These are phyloP conservation scores for Myotisia sp. DNA, from an alignment of 2,329 filamentous ascomycete species.

Conservation along the genomic window DNA sequence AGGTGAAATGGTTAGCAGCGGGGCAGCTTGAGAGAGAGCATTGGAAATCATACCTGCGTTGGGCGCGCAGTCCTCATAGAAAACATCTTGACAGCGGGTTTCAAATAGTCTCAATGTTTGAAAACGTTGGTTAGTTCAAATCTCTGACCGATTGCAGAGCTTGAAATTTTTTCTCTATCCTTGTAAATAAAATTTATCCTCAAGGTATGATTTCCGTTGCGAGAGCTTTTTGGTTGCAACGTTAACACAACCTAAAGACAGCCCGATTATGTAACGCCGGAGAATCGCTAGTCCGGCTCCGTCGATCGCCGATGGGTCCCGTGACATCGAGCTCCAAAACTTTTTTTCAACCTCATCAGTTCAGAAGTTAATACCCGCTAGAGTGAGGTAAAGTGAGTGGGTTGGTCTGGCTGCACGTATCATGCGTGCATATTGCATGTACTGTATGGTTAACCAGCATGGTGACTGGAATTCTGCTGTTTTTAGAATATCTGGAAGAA, in stretches of 20 bases:
- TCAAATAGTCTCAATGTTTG: not conserved
- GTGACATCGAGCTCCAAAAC: not conserved
- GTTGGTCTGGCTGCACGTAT: no score
- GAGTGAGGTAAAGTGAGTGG: no score
- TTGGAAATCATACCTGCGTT: constrained; percentile 25
- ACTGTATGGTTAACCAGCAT: no score
- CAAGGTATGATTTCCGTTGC: constrained; percentile 2
- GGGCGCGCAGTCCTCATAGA: constrained; percentile 27
- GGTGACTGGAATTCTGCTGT: no score
- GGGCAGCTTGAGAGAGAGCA: constrained; percentile 3
- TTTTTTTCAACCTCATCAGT: no score
- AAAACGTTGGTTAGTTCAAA: not conserved
- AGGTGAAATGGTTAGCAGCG: constrained; percentile 27
- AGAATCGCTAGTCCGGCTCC: constrained; percentile 2
- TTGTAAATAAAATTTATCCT: constrained; percentile 3
- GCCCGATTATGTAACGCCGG: constrained; percentile 4
- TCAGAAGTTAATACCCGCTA: no score
- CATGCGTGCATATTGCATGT: no score
- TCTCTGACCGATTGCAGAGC: not conserved
- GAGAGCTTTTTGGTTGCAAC: constrained; percentile 2
- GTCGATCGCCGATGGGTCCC: not conserved
- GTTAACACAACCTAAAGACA: no score
- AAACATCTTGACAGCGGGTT: constrained; percentile 24
- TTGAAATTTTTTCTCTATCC: not conserved
- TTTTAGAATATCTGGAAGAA: no score